Conservation (phyloP, 306 rosid species). For the Inga leiocalycina region DNA sequence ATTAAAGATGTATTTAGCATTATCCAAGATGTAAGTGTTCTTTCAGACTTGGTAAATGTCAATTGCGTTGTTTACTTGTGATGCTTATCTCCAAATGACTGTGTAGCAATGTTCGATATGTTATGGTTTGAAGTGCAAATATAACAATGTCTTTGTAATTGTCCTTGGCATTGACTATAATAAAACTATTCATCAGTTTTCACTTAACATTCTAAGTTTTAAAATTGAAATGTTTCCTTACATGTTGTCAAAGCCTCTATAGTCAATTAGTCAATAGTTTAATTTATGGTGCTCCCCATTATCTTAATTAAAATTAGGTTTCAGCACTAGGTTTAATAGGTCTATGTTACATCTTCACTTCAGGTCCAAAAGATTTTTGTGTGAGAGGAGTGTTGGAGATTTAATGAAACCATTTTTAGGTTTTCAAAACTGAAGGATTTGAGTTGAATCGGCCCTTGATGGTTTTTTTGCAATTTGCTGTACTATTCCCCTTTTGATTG, state of each 20-base stretch:
- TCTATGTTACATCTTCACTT: not conserved
- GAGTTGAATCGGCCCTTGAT: not conserved
- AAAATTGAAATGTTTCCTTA: not conserved
- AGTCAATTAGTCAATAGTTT: not conserved
- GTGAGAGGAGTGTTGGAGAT: not conserved
- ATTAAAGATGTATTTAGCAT: constrained; percentile 98
- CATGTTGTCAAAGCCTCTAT: not conserved
- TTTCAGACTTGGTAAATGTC: constrained; percentile 21
- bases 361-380: not conserved
- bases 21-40: constrained; percentile 90
- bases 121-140: not conserved
- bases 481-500: not conserved
- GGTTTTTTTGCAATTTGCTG: not conserved
- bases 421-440: not conserved
- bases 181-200: not conserved
- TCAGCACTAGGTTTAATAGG: not conserved
- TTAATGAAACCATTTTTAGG: not conserved
- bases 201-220: not conserved
- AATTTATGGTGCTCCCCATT: not conserved
- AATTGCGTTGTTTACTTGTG: not conserved
- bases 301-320: not conserved
- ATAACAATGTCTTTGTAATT: not conserved
- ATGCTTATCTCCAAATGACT: not conserved
- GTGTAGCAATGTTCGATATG: constrained; percentile 5
- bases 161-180: not conserved